Conservation (phyloP, 2,329 filamentous ascomycete genomes). For the Trichoderma hamatum region DNA sequence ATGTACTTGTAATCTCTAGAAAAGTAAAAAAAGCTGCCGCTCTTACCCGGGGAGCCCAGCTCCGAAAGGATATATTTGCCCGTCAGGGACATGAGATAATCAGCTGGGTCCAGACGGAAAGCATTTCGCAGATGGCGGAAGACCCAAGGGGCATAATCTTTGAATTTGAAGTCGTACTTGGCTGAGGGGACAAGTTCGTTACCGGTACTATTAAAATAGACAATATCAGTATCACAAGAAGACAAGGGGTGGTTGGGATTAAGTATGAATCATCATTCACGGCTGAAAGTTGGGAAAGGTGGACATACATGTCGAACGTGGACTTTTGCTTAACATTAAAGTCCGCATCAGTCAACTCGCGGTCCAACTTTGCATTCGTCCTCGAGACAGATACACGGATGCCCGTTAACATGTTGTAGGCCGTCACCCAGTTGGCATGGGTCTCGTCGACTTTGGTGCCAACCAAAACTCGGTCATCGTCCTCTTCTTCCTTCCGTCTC, state of each 20-base stretch:
- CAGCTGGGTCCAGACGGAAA: slow-evolving; percentile 91
- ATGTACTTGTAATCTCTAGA: slow-evolving; percentile 99
- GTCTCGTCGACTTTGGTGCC: slow-evolving; percentile 97
- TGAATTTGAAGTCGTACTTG: slow-evolving; percentile 99
- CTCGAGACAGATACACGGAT: slow-evolving; percentile 96
- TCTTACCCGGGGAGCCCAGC: slow-evolving; percentile 94
- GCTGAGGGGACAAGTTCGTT: slow-evolving; percentile 97
- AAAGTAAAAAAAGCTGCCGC: slow-evolving; percentile 99
- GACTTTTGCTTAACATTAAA: slow-evolving; percentile 96
- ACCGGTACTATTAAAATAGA: slow-evolving; percentile 65
- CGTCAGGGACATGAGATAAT: slow-evolving; percentile 97
- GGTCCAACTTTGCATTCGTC: slow-evolving; percentile 95
- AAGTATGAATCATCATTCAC: not conserved
- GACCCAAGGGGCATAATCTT: slow-evolving; percentile 99
- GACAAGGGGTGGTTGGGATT: not conserved
- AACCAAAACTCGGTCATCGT: slow-evolving; percentile 92
- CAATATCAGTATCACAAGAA: slow-evolving; percentile 1
- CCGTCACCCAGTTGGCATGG: slow-evolving; percentile 95
- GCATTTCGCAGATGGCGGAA: slow-evolving; percentile 87
- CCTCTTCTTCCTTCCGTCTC: slow-evolving; percentile 79
- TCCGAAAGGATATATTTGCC: slow-evolving; percentile 99
- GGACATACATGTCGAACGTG: slow-evolving; percentile 90
- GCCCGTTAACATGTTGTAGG: slow-evolving; percentile 99
- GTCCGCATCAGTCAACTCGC: slow-evolving; percentile 85
- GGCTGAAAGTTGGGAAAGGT: not conserved